Conservation (phyloP, 1,284 basidiomycete species). For the Leucoagaricus sp. region DNA sequence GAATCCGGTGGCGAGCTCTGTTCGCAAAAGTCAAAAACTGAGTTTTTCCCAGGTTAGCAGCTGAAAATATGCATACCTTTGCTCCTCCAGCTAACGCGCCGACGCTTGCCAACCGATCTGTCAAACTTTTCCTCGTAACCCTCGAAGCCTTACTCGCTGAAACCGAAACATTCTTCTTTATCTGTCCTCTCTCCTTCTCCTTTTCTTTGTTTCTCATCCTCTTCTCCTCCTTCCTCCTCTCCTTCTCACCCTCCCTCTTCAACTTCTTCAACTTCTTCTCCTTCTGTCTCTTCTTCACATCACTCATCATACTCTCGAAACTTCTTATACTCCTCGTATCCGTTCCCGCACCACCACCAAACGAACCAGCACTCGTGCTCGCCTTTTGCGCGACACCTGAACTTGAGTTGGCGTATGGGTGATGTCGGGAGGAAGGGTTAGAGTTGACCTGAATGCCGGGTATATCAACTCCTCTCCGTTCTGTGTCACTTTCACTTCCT, state of each 20-base stretch:
- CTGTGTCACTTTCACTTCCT: slow-evolving; percentile 26
- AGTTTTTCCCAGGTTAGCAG: background rate
- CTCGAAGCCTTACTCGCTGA: slow-evolving; percentile 17
- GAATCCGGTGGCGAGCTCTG: slow-evolving; percentile 47
- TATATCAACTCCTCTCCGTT: slow-evolving; percentile 37
- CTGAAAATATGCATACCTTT: slow-evolving; percentile 30
- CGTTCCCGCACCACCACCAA: background rate
- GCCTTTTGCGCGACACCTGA: slow-evolving; percentile 23
- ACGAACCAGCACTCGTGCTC: slow-evolving; percentile 1
- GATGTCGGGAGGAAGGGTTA: slow-evolving; percentile 25
- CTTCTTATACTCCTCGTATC: slow-evolving; percentile 72
- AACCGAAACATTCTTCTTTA: background rate
- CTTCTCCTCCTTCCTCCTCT: slow-evolving; percentile 6
- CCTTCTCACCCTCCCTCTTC: slow-evolving; percentile 13
- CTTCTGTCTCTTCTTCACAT: slow-evolving; percentile 29
- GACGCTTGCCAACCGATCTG: slow-evolving; percentile 76
- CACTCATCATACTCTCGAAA: slow-evolving; percentile 81
- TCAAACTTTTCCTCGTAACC: slow-evolving; percentile 57
- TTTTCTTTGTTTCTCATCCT: slow-evolving; percentile 27
- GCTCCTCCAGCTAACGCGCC: slow-evolving; percentile 52
- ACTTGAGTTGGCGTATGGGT: background rate
- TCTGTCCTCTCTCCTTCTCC: slow-evolving; percentile 9
- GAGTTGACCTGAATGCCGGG: slow-evolving; percentile 36
- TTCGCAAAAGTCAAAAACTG: slow-evolving; percentile 8
- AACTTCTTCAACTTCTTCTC: slow-evolving; percentile 27